Percentiles rank a stretch among this genome's conserved stretches.
phyloP scores from a whole-genome alignment of 805 yeast genomes.

The Candida ovalis region DNA sequence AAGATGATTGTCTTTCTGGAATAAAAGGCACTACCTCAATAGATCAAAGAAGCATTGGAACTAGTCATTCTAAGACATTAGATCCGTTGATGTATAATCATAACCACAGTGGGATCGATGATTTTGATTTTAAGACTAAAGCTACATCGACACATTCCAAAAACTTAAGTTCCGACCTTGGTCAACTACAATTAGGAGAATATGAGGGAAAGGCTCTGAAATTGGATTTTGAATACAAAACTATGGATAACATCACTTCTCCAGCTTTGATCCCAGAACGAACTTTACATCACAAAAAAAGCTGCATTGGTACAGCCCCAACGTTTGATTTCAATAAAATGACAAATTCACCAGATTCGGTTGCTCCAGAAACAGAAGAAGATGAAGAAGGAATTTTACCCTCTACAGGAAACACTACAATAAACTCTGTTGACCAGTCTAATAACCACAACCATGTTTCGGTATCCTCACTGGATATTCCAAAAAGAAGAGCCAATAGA shows the following conservation, averaged over 20 bases:
- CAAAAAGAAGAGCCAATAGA: background rate
- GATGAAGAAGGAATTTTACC: background rate
- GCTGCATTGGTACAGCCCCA: background rate
- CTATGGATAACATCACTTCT: conserved; percentile 11
- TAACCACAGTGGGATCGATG: background rate
- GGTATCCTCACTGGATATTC: background rate
- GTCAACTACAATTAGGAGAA: conserved; percentile 15
- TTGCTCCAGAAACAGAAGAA: background rate
- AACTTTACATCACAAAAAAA: background rate
- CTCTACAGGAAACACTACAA: background rate
- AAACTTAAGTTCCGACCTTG: background rate
- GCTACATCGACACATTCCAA: background rate
- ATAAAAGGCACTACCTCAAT: background rate
- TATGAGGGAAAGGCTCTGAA: conserved; percentile 12
- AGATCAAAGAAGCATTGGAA: background rate
- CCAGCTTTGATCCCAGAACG: background rate
- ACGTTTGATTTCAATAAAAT: background rate
- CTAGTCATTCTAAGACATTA: background rate
- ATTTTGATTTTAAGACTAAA: background rate
- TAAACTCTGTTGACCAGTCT: background rate
- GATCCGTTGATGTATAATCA: conserved; percentile 1
- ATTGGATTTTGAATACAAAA: conserved; percentile 14
- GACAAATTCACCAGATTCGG: background rate
- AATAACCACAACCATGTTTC: background rate
- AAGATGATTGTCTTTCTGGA: background rate